phyloP scores from a whole-genome alignment of 257 asterid species.

The Nicotiana noctiflora region DNA sequence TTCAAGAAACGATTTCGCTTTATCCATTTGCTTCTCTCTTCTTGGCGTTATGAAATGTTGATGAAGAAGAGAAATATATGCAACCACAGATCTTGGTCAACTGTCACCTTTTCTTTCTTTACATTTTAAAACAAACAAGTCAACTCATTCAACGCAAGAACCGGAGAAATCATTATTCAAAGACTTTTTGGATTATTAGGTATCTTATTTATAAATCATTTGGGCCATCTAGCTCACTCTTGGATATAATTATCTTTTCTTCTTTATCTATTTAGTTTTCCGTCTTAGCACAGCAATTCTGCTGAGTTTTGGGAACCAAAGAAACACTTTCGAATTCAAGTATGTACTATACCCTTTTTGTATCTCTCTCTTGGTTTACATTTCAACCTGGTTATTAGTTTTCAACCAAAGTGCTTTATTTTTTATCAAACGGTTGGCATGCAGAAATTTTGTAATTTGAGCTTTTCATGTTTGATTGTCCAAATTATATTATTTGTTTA shows the following conservation, averaged over 20 bases:
- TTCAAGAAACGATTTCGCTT: conserved; percentile 38
- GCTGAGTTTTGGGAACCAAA: neutral
- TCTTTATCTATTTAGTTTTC: neutral
- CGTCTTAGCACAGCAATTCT: neutral
- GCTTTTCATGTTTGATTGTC: neutral
- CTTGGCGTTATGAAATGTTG: neutral
- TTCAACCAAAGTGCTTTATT: neutral
- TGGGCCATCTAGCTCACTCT: neutral
- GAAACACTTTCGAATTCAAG: neutral
- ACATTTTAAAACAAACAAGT: no score
- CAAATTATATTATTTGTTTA: neutral
- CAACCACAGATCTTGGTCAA: no score
- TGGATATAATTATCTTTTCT: neutral
- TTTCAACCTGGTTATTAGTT: neutral
- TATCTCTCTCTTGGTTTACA: neutral
- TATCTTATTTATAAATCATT: neutral
- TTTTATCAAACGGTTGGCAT: neutral
- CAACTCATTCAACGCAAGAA: neutral
- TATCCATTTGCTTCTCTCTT: conserved; percentile 30
- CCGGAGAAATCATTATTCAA: no score
- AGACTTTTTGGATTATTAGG: no score
- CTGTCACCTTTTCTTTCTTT: no score
- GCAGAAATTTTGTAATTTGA: neutral
- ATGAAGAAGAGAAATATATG: no score
- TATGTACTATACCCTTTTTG: neutral